A percentile compares a stretch with the other conserved stretches of the same genome.
Conservation (phyloP, 306 rosid species). For the Gillenia trifoliata region DNA sequence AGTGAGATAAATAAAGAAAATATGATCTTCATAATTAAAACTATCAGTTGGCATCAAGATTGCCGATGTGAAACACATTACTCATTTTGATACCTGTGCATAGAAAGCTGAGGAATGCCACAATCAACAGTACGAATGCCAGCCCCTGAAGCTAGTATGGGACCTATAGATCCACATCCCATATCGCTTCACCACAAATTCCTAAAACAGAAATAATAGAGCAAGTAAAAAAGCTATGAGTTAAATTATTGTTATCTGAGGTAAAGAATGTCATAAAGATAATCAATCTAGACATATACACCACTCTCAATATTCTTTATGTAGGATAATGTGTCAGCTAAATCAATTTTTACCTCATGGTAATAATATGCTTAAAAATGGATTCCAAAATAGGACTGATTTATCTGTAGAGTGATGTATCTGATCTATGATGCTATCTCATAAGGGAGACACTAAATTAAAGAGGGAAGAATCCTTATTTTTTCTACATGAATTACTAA, state of each 20-base stretch:
- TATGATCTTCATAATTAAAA: not conserved
- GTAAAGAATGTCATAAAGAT: not conserved
- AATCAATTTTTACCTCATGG: not conserved
- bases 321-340: not conserved
- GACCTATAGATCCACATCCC: conserved; percentile 99
- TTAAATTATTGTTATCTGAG: not conserved
- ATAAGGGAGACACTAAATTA: not conserved
- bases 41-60: not conserved
- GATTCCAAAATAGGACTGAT: not conserved
- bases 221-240: not conserved
- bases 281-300: not conserved
- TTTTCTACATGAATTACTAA: not conserved
- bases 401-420: not conserved
- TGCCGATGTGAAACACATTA: too few relatives aligned
- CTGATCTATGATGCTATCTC: not conserved
- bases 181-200: conserved; percentile 92
- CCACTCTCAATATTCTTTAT: not conserved
- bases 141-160: conserved; percentile 91
- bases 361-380: conserved; percentile 1
- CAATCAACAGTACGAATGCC: conserved; percentile 96
- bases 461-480: not conserved
- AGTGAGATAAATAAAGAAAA: not conserved
- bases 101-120: conserved; percentile 96
- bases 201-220: conserved; percentile 37
- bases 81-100: conserved; percentile 75